phyloP scores from a whole-genome alignment of 2,329 filamentous ascomycete genomes.

The Aspergillus latus region DNA sequence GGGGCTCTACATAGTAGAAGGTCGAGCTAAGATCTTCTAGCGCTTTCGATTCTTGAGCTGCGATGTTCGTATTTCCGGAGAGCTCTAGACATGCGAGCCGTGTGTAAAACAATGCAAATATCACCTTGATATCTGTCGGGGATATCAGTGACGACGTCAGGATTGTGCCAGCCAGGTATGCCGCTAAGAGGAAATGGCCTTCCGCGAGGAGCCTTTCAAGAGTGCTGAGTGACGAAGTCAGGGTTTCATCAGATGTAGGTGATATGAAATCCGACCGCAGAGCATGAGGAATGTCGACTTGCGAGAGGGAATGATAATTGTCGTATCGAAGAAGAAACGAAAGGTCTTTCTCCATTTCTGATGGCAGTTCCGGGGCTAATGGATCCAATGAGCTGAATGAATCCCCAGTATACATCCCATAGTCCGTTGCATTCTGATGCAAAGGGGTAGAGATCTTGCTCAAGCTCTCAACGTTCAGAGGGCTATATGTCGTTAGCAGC shows the following conservation, averaged over 20 bases:
- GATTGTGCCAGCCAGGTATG: conserved; percentile 49
- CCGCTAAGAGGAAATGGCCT: conserved; percentile 79
- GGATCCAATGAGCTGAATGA: conserved; percentile 39
- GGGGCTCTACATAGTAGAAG: conserved; percentile 46
- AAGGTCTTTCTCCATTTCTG: conserved; percentile 66
- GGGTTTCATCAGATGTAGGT: conserved; percentile 61
- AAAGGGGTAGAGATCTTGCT: conserved; percentile 20
- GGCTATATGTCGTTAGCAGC: conserved; percentile 28
- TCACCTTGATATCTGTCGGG: conserved; percentile 58
- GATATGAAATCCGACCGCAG: conserved; percentile 70
- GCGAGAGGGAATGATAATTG: conserved; percentile 78
- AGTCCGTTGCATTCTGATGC: conserved; percentile 17
- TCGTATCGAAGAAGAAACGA: conserved; percentile 75
- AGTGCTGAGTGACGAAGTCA: conserved; percentile 34
- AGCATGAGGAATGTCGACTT: conserved; percentile 58
- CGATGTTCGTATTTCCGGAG: conserved; percentile 69
- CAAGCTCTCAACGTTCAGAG: conserved; percentile 24
- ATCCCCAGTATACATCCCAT: conserved; percentile 25
- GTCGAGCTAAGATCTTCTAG: conserved; percentile 63
- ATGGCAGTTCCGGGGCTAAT: conserved; percentile 33
- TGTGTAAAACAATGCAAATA: conserved; percentile 77
- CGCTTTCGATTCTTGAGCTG: conserved; percentile 63
- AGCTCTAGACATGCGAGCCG: conserved; percentile 80
- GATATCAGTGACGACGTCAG: conserved; percentile 44
- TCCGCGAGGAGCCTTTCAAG: conserved; percentile 66